Conservation (phyloP, 1,284 basidiomycete genomes). For the Sporisorium graminicola region DNA sequence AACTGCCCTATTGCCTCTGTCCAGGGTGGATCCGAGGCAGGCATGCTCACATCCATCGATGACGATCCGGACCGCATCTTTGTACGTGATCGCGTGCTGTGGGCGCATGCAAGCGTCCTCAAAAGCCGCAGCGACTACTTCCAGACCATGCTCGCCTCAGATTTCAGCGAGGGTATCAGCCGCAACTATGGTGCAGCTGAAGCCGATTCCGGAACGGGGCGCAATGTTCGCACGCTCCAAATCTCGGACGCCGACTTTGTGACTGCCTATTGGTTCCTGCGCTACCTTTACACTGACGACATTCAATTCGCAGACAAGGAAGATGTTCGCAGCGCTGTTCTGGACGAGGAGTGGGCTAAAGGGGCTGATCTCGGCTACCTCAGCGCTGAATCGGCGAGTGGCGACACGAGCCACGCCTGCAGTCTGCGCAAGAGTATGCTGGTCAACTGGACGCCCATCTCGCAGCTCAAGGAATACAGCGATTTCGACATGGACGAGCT, state of each 20-base stretch:
- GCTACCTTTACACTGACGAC: conserved; percentile 81
- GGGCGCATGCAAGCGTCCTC: conserved; percentile 77
- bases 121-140: conserved; percentile 80
- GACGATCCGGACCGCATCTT: conserved; percentile 39
- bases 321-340: conserved; percentile 57
- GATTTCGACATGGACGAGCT: conserved; percentile 23
- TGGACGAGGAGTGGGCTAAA: conserved; percentile 62
- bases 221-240: conserved; percentile 73
- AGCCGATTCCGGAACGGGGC: conserved; percentile 16
- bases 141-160: conserved; percentile 80
- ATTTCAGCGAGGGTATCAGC: conserved; percentile 71
- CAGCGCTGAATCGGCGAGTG: conserved; percentile 2
- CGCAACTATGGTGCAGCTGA: conserved; percentile 17
- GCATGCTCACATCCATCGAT: conserved; percentile 18
- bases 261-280: conserved; percentile 85
- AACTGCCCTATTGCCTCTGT: conserved; percentile 17
- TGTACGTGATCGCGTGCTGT: conserved; percentile 74
- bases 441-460: conserved; percentile 36
- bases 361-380: conserved; percentile 25
- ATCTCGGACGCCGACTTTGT: conserved; percentile 86
- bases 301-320: conserved; percentile 66
- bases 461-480: conserved; percentile 30
- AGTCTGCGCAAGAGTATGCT: conserved; percentile 12
- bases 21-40: conserved; percentile 11
- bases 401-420: conserved; percentile 1